These are phyloP conservation scores for Viola odorata DNA, from an alignment of 345 rosid genomes.

Conservation along the genomic window DNA sequence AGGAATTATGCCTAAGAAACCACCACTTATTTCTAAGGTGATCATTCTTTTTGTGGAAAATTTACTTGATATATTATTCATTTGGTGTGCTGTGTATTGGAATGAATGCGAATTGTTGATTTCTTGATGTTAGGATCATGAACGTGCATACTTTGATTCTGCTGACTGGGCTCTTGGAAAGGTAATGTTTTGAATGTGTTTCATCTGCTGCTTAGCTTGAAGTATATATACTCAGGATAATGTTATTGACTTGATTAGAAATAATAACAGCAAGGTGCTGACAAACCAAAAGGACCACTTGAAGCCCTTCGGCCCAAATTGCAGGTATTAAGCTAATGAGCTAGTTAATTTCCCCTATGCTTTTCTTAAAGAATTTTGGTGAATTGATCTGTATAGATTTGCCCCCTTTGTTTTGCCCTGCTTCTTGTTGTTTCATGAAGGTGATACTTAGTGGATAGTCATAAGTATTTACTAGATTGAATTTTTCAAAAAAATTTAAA, in stretches of 20 bases:
- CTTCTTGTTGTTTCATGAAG: no score
- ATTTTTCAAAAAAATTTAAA: no score
- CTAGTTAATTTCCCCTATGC: neutral
- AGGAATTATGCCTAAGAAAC: slow-evolving; percentile 93
- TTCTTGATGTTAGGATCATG: slow-evolving; percentile 66
- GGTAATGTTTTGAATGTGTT: slow-evolving; percentile 34
- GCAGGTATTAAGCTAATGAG: slow-evolving; percentile 45
- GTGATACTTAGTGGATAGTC: no score
- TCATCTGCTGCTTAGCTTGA: slow-evolving; percentile 4
- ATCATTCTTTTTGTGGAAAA: neutral
- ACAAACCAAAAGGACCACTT: slow-evolving; percentile 97
- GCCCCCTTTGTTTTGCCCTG: no score
- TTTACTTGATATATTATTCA: neutral
- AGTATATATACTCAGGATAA: slow-evolving; percentile 15
- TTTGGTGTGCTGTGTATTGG: slow-evolving; percentile 4
- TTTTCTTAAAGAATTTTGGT: neutral
- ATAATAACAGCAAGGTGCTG: slow-evolving; percentile 84
- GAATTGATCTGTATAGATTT: no score
- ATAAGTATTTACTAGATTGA: no score
- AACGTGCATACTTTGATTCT: slow-evolving; percentile 95
- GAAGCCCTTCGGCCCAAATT: slow-evolving; percentile 99
- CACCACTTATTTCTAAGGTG: slow-evolving; percentile 99
- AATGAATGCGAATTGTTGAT: slow-evolving; percentile 7
- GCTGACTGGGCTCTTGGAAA: slow-evolving; percentile 99
- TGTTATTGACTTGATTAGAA: slow-evolving; percentile 4